Conservation (phyloP, 1,284 basidiomycete genomes). For the Puccinia novopanici region DNA sequence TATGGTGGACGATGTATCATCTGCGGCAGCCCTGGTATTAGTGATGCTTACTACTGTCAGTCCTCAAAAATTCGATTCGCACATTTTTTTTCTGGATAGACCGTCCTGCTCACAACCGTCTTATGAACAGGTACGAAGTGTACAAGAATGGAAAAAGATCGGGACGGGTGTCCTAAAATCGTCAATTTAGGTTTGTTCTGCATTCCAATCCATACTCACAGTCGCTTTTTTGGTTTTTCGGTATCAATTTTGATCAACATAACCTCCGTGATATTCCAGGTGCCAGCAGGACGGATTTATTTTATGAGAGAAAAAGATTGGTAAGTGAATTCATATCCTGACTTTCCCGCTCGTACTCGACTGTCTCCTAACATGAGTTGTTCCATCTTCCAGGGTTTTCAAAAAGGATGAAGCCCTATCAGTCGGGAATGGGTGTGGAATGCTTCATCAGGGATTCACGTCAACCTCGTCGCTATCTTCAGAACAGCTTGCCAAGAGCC, state of each 20-base stretch:
- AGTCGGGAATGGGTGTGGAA: too few relatives aligned
- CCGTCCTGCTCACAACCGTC: not conserved
- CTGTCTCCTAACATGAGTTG: not conserved
- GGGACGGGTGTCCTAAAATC: constrained; percentile 98
- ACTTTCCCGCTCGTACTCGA: not conserved
- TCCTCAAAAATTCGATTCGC: constrained; percentile 61
- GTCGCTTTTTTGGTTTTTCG: too few relatives aligned
- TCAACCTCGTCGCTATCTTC: too few relatives aligned
- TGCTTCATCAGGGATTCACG: too few relatives aligned
- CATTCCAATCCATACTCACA: not conserved
- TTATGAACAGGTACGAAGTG: constrained; percentile 63
- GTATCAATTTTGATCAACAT: not conserved
- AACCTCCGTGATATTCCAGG: not conserved
- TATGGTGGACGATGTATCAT: constrained; percentile 97
- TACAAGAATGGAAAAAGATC: constrained; percentile 90
- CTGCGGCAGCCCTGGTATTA: constrained; percentile 84
- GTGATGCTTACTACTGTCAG: constrained; percentile 94
- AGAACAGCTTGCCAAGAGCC: too few relatives aligned
- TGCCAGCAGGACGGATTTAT: constrained; percentile 75
- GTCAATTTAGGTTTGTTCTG: constrained; percentile 79
- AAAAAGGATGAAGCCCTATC: not conserved
- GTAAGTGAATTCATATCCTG: not conserved
- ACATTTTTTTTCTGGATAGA: not conserved
- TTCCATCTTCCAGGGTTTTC: not conserved
- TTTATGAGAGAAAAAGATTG: constrained; percentile 79